These are phyloP conservation scores for Trichaptum fuscoviolaceum DNA, from an alignment of 768 basidiomycete species.

Conservation along the genomic window DNA sequence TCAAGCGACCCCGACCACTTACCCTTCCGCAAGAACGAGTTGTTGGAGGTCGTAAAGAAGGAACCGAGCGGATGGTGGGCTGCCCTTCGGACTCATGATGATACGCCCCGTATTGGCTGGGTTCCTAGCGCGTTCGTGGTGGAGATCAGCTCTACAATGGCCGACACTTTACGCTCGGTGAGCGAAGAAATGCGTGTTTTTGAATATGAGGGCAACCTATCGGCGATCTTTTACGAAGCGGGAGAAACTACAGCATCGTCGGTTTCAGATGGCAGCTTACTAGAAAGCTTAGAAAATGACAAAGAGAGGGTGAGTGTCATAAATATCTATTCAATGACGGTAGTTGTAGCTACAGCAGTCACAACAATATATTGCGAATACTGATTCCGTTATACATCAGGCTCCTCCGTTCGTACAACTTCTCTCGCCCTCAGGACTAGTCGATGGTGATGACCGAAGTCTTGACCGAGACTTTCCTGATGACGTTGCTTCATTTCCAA, in stretches of 20 bases:
- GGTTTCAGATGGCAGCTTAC: background rate
- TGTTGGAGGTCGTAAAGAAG: slow-evolving; percentile 61
- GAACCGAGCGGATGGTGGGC: slow-evolving; percentile 82
- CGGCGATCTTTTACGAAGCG: background rate
- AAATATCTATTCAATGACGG: background rate
- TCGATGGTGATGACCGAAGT: background rate
- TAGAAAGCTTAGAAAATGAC: background rate
- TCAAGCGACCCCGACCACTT: slow-evolving; percentile 59
- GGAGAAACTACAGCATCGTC: slow-evolving; percentile 5
- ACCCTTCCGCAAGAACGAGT: slow-evolving; percentile 59
- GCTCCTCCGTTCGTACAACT: background rate
- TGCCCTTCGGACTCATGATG: slow-evolving; percentile 50
- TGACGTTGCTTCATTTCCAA: background rate
- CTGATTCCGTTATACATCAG: background rate
- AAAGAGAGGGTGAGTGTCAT: background rate
- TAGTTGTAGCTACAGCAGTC: background rate
- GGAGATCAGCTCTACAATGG: slow-evolving; percentile 45
- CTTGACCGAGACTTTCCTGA: background rate
- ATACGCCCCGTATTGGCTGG: slow-evolving; percentile 53
- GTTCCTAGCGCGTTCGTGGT: slow-evolving; percentile 69
- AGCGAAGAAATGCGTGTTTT: slow-evolving; percentile 40
- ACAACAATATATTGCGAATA: background rate
- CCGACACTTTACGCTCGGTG: slow-evolving; percentile 40
- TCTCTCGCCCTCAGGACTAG: background rate
- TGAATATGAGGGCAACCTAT: slow-evolving; percentile 33